Conservation (phyloP, 805 yeast genomes). For the Candida pseudoglaebosa region DNA sequence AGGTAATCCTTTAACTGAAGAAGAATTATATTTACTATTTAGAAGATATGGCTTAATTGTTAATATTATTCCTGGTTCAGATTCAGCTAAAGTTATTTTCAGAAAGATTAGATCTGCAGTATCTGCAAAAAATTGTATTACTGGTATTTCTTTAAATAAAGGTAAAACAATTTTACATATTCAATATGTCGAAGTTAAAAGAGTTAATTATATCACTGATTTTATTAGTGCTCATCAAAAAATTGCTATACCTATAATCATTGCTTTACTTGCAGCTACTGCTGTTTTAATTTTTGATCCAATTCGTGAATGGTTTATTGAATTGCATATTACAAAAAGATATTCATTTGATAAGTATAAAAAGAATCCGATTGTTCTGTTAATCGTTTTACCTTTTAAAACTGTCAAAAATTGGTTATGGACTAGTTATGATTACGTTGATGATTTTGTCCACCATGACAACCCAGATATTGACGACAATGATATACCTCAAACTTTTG, state of each 20-base stretch:
- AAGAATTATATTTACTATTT: slow-evolving; percentile 72
- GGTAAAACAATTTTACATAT: slow-evolving; percentile 64
- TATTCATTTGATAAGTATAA: slow-evolving; percentile 49
- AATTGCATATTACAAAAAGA: slow-evolving; percentile 63
- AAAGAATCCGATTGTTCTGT: slow-evolving; percentile 25
- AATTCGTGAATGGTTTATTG: slow-evolving; percentile 75
- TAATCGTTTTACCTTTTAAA: slow-evolving; percentile 25
- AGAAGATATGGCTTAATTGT: slow-evolving; percentile 83
- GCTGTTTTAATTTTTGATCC: slow-evolving; percentile 93
- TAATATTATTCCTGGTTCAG: slow-evolving; percentile 58
- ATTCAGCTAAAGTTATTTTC: slow-evolving; percentile 52
- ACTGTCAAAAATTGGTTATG: slow-evolving; percentile 22
- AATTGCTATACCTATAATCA: slow-evolving; percentile 71
- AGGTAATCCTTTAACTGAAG: slow-evolving; percentile 75
- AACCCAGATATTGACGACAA: slow-evolving; percentile 6
- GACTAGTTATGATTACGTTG: slow-evolving; percentile 34
- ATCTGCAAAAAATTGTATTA: slow-evolving; percentile 85
- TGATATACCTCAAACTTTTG: slow-evolving; percentile 17
- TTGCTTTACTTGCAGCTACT: slow-evolving; percentile 74
- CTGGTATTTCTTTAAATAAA: slow-evolving; percentile 61
- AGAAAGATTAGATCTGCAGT: slow-evolving; percentile 63
- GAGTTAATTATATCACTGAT: slow-evolving; percentile 50
- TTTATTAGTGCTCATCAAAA: slow-evolving; percentile 73
- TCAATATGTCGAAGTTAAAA: slow-evolving; percentile 58
- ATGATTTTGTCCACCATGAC: slow-evolving; percentile 16